Conservation (phyloP, 1,139 yeast genomes). For the Yamadazyma spencermartinsiae region DNA sequence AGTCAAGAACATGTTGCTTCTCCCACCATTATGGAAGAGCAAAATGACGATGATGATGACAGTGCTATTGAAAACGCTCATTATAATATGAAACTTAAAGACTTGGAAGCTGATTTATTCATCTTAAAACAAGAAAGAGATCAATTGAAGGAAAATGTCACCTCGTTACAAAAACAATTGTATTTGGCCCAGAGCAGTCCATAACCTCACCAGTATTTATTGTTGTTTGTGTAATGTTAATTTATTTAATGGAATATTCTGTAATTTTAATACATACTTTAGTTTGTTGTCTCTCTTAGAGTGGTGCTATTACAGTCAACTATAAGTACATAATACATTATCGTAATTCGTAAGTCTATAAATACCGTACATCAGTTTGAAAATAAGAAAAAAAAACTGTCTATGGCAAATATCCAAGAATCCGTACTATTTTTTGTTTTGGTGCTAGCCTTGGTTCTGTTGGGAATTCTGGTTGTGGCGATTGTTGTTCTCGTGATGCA, state of each 20-base stretch:
- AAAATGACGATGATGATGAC: conserved; percentile 41
- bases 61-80: conserved; percentile 61
- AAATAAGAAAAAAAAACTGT: too few relatives aligned
- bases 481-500: conserved; percentile 9
- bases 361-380: conserved; percentile 2
- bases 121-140: conserved; percentile 84
- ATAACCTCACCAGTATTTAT: neutral
- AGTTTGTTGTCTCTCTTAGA: neutral
- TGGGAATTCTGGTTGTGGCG: neutral
- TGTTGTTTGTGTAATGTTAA: conserved; percentile 5
- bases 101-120: conserved; percentile 79
- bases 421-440: too few relatives aligned
- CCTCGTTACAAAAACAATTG: conserved; percentile 58
- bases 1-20: conserved; percentile 17
- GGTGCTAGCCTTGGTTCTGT: neutral
- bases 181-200: conserved; percentile 26
- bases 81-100: conserved; percentile 74
- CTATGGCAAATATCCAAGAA: too few relatives aligned
- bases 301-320: neutral
- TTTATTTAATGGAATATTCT: conserved; percentile 3
- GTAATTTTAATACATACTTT: conserved; percentile 3
- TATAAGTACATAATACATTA: conserved; percentile 8
- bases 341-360: conserved; percentile 12
- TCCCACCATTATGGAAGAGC: conserved; percentile 17
- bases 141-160: conserved; percentile 66